Evolutionary conservation across 129 eudicot species (phyloP), one percentile per base, ranked within the genome.

Genomic region (Apium graveolens): DNA sequence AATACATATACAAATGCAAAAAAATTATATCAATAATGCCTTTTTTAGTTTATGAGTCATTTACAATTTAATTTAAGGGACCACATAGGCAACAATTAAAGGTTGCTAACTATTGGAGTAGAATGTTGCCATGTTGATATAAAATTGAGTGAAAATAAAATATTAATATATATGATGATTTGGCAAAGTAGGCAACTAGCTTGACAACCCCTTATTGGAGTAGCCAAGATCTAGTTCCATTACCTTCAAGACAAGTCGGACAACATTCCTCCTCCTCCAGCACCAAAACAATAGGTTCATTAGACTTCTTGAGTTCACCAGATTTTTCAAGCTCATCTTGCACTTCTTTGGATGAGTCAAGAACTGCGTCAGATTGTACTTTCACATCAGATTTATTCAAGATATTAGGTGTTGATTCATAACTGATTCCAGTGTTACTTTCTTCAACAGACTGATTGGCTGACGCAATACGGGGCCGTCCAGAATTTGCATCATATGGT

Each of bases 201-300:
- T n/a, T n/a, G n/a, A n/a, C n/a, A n/a, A n/a, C n/a, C n/a, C n/a
- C n/a, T n/a, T n/a, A n/a, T n/a, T n/a, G n/a, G n/a, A n/a, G n/a
- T n/a, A 2, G 13, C 31, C 53, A 73, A 41, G 49, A 73, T 11
- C 18, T 26, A 31, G 10, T 44, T 74, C 31, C 55, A 51, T 86
- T 75, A 91, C 99, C 99, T 92, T 95, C 99, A 72, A 95, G 92
- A 79, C 99, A 95, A 39, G 86, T 95, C 51, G 99, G 99, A 80
- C 99, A 95, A 57, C 37, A 75, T 41, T 87, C 91, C 76, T 85
- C 91, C 87, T 91, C 99, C 63, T 90, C 93, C 31, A 88, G 84
- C 39, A 83, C 80, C 51, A 84, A 78, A 60, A 76, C 51, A 37
- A 84, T 43, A 75, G 88, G 83, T 35, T 85, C 83, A 76, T 38